Evolutionary conservation across 2,329 filamentous ascomycete genomes (phyloP).

Genomic region (Emmonsiellopsis sp.): DNA sequence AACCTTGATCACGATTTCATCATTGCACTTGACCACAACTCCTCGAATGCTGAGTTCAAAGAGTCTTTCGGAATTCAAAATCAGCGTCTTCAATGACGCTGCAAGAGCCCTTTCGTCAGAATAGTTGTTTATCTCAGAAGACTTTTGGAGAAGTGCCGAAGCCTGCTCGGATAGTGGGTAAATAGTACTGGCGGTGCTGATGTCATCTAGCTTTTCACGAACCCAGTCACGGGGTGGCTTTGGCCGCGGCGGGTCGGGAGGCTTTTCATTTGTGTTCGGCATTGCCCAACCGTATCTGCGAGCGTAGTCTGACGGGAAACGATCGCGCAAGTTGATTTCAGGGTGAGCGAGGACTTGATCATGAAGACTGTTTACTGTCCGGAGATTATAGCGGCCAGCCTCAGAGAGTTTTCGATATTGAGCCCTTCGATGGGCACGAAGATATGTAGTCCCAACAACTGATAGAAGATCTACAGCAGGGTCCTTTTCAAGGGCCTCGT

Average conservation of each 20-base stretch:
- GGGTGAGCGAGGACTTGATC: background rate
- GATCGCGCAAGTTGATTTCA: background rate
- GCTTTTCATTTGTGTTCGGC: background rate
- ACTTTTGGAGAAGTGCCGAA: slow-evolving; percentile 1
- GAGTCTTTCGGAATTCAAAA: slow-evolving; percentile 4
- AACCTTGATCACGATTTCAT: background rate
- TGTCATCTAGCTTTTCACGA: background rate
- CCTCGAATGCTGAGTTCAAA: slow-evolving; percentile 1
- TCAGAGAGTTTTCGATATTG: slow-evolving; percentile 4
- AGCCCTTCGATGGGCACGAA: slow-evolving; percentile 8
- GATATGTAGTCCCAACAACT: slow-evolving; percentile 12
- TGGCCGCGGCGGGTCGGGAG: background rate
- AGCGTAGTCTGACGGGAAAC: slow-evolving; percentile 1
- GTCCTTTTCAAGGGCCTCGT: slow-evolving; percentile 11
- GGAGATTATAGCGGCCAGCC: background rate
- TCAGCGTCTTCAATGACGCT: slow-evolving; percentile 1
- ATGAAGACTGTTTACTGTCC: slow-evolving; percentile 1
- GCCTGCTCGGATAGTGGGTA: background rate
- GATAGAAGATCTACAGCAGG: slow-evolving; percentile 15
- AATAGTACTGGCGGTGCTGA: slow-evolving; percentile 1
- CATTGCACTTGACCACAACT: background rate
- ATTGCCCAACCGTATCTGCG: slow-evolving; percentile 2
- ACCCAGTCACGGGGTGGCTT: background rate
- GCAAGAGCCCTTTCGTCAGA: background rate
- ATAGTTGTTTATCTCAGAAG: background rate